Conservation (phyloP, 768 basidiomycete species). For the Lyophyllum decastes region DNA sequence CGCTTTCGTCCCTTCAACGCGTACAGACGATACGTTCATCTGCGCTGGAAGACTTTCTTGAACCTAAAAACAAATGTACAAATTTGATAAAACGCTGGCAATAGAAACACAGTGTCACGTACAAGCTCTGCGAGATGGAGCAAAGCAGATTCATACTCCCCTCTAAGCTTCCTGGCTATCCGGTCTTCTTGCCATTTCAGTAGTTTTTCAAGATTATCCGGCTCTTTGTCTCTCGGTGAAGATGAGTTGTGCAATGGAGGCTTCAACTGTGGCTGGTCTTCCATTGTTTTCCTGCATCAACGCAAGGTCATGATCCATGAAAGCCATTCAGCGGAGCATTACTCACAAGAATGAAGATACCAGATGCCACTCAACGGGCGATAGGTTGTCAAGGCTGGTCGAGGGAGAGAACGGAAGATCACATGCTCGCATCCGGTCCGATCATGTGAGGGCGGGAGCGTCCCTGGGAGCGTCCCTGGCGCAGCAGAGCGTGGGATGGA, state of each 20-base stretch:
- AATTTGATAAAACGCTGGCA: too few species aligned
- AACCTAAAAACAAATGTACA: constrained; percentile 52
- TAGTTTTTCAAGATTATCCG: constrained; percentile 57
- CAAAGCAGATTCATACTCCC: constrained; percentile 77
- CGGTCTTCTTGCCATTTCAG: constrained; percentile 76
- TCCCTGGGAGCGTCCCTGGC: too few species aligned
- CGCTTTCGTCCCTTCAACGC: constrained; percentile 72
- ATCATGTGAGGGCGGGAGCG: too few species aligned
- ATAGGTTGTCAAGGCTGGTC: too few species aligned
- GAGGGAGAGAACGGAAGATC: background rate
- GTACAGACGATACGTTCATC: constrained; percentile 72
- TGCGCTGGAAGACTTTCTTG: constrained; percentile 66
- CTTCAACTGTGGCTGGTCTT: constrained; percentile 23
- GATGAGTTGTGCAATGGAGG: constrained; percentile 59
- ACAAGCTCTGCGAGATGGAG: constrained; percentile 56
- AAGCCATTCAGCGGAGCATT: background rate
- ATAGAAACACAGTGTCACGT: too few species aligned
- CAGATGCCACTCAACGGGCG: too few species aligned
- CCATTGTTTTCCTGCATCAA: too few species aligned
- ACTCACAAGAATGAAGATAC: background rate
- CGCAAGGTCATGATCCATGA: too few species aligned
- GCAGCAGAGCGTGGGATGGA: too few species aligned
- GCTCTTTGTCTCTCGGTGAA: constrained; percentile 58
- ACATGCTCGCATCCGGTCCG: too few species aligned
- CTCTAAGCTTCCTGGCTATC: constrained; percentile 63